Percentiles rank a stretch among this genome's conserved stretches.
phyloP scores from a whole-genome alignment of 148 eudicot genomes.

The Vaccinium corymbosum region DNA sequence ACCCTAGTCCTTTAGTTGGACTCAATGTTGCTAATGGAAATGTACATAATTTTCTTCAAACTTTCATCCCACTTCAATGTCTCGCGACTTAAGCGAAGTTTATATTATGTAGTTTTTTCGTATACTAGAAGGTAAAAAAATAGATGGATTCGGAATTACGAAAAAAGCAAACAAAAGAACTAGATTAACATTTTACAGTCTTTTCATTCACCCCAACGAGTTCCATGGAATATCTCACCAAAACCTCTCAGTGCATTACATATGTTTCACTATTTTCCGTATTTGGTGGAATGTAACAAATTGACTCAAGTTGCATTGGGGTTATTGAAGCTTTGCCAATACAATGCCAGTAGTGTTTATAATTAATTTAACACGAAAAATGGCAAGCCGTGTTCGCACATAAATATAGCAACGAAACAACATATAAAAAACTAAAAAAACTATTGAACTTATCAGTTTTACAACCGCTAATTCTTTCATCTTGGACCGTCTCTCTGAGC shows the following conservation, averaged over 20 bases:
- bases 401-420: neutral
- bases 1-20: too few relatives aligned
- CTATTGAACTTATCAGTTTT: neutral
- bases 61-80: too few relatives aligned
- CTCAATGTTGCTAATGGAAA: too few relatives aligned
- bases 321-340: neutral
- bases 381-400: neutral
- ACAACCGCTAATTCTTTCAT: slow-evolving; percentile 24
- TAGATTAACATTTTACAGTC: neutral
- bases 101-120: too few relatives aligned
- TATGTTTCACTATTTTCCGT: neutral
- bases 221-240: neutral
- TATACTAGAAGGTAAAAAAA: too few relatives aligned
- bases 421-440: neutral
- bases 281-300: neutral
- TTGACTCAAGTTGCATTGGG: neutral
- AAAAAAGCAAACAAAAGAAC: neutral
- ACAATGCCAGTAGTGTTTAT: neutral
- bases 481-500: slow-evolving; percentile 19
- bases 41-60: too few relatives aligned
- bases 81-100: too few relatives aligned
- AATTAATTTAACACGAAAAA: neutral
- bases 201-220: neutral
- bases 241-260: neutral
- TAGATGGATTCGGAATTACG: too few relatives aligned